phyloP scores from a whole-genome alignment of 2,329 filamentous ascomycete genomes.

The Paecilomyces formosus region DNA sequence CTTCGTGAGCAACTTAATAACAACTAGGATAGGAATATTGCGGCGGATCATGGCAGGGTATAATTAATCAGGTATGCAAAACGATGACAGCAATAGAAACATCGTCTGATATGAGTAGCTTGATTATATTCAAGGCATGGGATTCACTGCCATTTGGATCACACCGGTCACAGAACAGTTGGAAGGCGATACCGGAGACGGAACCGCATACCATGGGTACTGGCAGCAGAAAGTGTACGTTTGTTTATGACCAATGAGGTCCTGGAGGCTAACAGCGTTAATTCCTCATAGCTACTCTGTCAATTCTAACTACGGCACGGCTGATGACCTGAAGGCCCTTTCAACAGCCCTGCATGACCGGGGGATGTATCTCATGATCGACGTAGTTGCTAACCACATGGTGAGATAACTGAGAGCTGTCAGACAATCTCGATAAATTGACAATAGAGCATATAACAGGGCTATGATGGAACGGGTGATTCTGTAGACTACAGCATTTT shows the following conservation, averaged over 20 bases:
- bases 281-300: conserved; percentile 35
- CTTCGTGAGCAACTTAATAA: neutral
- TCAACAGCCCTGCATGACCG: conserved; percentile 48
- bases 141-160: conserved; percentile 45
- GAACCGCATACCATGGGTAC: conserved; percentile 43
- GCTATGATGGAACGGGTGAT: conserved; percentile 39
- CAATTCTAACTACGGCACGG: conserved; percentile 53
- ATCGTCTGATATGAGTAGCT: conserved; percentile 20
- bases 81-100: neutral
- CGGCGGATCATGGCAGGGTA: conserved; percentile 41
- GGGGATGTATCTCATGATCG: conserved; percentile 56
- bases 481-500: conserved; percentile 48
- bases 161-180: conserved; percentile 38
- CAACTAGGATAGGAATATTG: conserved; percentile 26
- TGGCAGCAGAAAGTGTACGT: conserved; percentile 42
- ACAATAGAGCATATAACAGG: conserved; percentile 8
- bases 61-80: conserved; percentile 28
- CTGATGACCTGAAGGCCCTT: conserved; percentile 51
- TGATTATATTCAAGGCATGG: conserved; percentile 43
- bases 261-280: no score
- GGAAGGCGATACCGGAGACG: conserved; percentile 25
- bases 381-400: conserved; percentile 53
- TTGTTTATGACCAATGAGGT: neutral
- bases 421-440: neutral
- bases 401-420: conserved; percentile 13